A percentile compares a stretch with the other conserved stretches of the same genome.
These are phyloP conservation scores for Dimocarpus longan DNA, from an alignment of 345 rosid species.

Conservation along the genomic window DNA sequence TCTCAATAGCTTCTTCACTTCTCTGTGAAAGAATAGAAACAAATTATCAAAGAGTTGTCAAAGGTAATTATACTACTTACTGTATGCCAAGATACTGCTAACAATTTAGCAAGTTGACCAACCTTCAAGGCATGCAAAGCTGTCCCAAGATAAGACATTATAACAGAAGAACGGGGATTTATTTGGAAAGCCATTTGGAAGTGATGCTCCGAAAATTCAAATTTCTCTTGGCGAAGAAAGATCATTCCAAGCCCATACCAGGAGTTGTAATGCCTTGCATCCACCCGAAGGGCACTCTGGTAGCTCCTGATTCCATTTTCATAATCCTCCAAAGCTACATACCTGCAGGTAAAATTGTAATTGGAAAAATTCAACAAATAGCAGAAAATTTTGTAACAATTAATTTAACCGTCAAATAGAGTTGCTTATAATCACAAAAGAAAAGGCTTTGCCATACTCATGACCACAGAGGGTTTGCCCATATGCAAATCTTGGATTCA, in stretches of 20 bases:
- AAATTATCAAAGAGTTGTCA: slow-evolving; percentile 9
- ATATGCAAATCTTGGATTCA: slow-evolving; percentile 88
- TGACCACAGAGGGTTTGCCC: slow-evolving; percentile 97
- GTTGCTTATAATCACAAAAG: not conserved
- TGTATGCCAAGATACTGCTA: slow-evolving; percentile 8
- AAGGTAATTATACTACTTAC: not conserved
- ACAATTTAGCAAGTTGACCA: slow-evolving; percentile 10
- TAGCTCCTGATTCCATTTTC: slow-evolving; percentile 94
- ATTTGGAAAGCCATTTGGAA: slow-evolving; percentile 85
- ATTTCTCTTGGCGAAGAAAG: slow-evolving; percentile 92
- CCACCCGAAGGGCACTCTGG: slow-evolving; percentile 87
- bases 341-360: slow-evolving; percentile 45
- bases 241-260: slow-evolving; percentile 99
- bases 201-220: slow-evolving; percentile 95
- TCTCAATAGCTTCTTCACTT: slow-evolving; percentile 81
- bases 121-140: slow-evolving; percentile 90
- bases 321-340: slow-evolving; percentile 88
- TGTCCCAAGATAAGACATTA: slow-evolving; percentile 92
- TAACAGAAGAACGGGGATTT: slow-evolving; percentile 89
- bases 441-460: slow-evolving; percentile 59
- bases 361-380: slow-evolving; percentile 11
- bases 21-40: slow-evolving; percentile 51
- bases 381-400: slow-evolving; percentile 8
- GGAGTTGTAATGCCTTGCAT: slow-evolving; percentile 90
- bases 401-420: slow-evolving; percentile 19